phyloP scores from a whole-genome alignment of 129 eudicot species.

The Artemisia tridentata region DNA sequence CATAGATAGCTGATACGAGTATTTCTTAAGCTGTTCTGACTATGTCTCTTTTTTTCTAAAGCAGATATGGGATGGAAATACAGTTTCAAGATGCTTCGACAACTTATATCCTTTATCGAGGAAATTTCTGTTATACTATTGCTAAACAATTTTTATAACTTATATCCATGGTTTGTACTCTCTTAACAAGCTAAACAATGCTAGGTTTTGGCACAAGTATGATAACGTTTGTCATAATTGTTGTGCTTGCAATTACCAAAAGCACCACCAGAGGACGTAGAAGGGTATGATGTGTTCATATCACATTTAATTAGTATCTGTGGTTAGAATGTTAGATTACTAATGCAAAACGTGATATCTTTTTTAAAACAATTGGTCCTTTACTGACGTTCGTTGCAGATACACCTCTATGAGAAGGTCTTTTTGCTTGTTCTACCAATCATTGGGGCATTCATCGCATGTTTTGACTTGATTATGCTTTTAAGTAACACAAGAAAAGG shows the following conservation, averaged over 20 bases:
- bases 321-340: slow-evolving; percentile 11
- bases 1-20: background rate
- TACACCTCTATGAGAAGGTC: slow-evolving; percentile 43
- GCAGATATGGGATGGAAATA: slow-evolving; percentile 65
- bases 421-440: slow-evolving; percentile 48
- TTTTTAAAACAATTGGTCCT: background rate
- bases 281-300: slow-evolving; percentile 37
- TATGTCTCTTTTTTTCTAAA: slow-evolving; percentile 13
- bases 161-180: slow-evolving; percentile 11
- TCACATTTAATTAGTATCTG: background rate
- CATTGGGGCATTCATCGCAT: slow-evolving; percentile 54
- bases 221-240: slow-evolving; percentile 42
- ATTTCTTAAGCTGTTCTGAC: background rate
- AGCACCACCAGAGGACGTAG: slow-evolving; percentile 37
- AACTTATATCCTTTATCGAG: slow-evolving; percentile 65
- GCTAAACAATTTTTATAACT: background rate
- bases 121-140: background rate
- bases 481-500: slow-evolving; percentile 32
- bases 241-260: slow-evolving; percentile 33
- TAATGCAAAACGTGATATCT: background rate
- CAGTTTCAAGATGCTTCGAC: slow-evolving; percentile 63
- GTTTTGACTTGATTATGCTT: slow-evolving; percentile 52
- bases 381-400: slow-evolving; percentile 36
- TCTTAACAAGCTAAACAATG: slow-evolving; percentile 52
- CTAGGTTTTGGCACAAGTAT: slow-evolving; percentile 67